Evolutionary conservation across 1,139 yeast genomes (phyloP), one percentile per base, ranked within the genome.

Genomic region (Zygosaccharomyces sapae): DNA sequence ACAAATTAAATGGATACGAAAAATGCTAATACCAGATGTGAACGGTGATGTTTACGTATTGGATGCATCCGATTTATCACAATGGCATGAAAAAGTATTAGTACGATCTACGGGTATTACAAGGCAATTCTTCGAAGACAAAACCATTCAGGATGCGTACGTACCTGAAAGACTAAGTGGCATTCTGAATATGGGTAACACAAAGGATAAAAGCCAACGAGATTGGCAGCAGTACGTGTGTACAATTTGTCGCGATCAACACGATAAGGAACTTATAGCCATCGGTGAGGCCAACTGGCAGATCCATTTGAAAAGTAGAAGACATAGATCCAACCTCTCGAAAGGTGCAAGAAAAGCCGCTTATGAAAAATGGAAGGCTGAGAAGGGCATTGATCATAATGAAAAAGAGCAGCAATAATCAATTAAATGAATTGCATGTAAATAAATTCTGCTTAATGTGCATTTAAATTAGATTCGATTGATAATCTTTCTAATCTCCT

Each of bases 1-100:
- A 54, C 99, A 92, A 63, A 80, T 89, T n/a, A 89, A 89, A 64
- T 92, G 97, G 97, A 90, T 92, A 51, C 76, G 76, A 44, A 86
- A 85, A 56, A 72, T 82, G 48, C 70, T 92, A 29, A 74, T 82
- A 3, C 79, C 83, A 0, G 89, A 85, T 62, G 68, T 85, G 37
- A 86, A 86, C 1, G 90, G 90, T 0, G 75, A 76, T 42, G 65
- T 86, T 27, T 86, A 78, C 53, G 57, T 87, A 1, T 67, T 90
- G 9, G 86, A 92, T 68, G 94, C 98, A 1, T 79, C 94, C 0
- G 82, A 89, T 61, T 66, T 89, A 46, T 29, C 55, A 0, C 47
- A 65, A 4, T 89, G 97, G 97, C 56, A 71, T 2, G 56, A 61
- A 1, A 67, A 68, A 5, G 97, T 89, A 2, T 69, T 68, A 7